Conservation (phyloP, 2,329 filamentous ascomycete species). For the Aspergillus fructus region DNA sequence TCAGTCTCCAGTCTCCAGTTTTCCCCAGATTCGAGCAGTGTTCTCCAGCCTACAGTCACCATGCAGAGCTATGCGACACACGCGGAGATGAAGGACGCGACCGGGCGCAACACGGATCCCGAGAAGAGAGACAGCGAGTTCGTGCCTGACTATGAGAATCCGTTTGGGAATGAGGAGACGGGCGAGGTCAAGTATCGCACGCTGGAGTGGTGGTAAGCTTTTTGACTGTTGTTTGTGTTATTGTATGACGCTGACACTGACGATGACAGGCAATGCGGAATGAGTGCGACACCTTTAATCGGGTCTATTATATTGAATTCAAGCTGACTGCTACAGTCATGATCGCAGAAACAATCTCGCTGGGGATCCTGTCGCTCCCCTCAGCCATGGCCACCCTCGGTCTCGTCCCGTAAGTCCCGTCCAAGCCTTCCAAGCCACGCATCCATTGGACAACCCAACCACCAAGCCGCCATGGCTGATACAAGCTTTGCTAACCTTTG, state of each 20-base stretch:
- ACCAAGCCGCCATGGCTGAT: background rate
- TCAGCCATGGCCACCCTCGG: constrained; percentile 53
- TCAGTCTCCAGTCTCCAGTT: too few relatives aligned
- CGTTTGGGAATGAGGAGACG: constrained; percentile 40
- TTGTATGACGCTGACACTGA: background rate
- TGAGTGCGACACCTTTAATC: background rate
- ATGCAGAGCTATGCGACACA: background rate
- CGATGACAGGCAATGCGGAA: constrained; percentile 39
- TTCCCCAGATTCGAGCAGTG: too few relatives aligned
- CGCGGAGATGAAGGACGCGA: background rate
- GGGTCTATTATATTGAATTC: too few relatives aligned
- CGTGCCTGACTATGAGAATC: constrained; percentile 29
- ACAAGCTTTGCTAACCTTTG: background rate
- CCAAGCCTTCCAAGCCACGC: background rate
- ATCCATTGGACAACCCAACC: background rate
- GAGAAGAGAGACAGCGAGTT: constrained; percentile 21
- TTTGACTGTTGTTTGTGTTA: background rate
- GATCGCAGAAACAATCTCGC: constrained; percentile 60
- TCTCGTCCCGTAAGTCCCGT: constrained; percentile 46
- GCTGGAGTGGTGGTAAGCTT: constrained; percentile 46
- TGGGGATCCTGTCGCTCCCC: constrained; percentile 57
- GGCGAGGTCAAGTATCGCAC: constrained; percentile 52
- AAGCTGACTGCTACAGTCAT: constrained; percentile 41
- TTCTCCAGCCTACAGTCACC: background rate
- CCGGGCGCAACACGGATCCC: background rate